Evolutionary conservation across 345 rosid genomes (phyloP), one percentile per base, ranked within the genome.

Genomic region (Acer yangbiense): DNA sequence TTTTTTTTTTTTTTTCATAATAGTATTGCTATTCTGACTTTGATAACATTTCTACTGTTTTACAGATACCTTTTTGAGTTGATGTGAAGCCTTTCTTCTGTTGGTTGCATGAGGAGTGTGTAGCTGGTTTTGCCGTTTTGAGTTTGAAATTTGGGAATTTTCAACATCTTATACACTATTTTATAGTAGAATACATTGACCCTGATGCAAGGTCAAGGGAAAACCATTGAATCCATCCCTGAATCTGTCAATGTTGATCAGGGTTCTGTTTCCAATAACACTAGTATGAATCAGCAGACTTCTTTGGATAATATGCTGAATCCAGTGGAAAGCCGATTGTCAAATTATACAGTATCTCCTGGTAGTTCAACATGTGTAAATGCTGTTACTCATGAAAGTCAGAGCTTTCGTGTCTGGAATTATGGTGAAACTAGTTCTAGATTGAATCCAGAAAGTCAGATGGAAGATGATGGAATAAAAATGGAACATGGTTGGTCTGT

Each of bases 351-450:
- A 21, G 85, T 58, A 44, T 66, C 92, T 81, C 85, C 89, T 72
- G 81, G 81, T 54, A 84, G 79, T 68, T 80, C 83, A 44, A 61
- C 85, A 18, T 83, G 86, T 55, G 78, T 76, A 58, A 80, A 82
- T 80, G 77, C 88, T 16, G 75, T 75, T 39, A 67, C 82, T 84
- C 86, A 83, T 77, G 85, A 79, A 72, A 76, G 54, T 80, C 94
- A 81, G 65, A 79, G 71, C 73, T 85, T 82, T 74, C 74, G 83
- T 81, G 83, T 87, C 78, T 89, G 91, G 97, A 90, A 78, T 81
- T 83, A 82, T 20, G 90, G 93, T 54, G 98, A 93, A 78, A 81
- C 94, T 39, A 87, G 92, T 83, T 88, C 91, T 46, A 74, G 86
- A 68, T 75, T 78, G 14, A 82, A 77, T 69, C 50, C 78, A 35